phyloP scores from a whole-genome alignment of 495 filamentous ascomycete genomes.

The Aspergillus carlsbadensis region DNA sequence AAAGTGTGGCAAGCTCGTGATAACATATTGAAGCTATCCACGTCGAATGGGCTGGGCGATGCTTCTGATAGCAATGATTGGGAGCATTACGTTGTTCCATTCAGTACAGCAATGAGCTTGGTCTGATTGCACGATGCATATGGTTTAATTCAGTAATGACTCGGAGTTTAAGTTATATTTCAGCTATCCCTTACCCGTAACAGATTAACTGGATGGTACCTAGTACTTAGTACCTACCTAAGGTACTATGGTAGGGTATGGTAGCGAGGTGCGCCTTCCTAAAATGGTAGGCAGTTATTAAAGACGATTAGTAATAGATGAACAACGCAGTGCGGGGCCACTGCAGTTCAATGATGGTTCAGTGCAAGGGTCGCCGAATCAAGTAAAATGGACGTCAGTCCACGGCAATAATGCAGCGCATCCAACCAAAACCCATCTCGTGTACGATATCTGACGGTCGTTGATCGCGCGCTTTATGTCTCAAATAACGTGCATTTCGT shows the following conservation, averaged over 20 bases:
- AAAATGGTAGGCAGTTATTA: too few relatives aligned
- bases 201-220: too few relatives aligned
- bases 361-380: not conserved
- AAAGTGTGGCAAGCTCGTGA: conserved; percentile 47
- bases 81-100: conserved; percentile 43
- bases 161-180: too few relatives aligned
- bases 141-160: too few relatives aligned
- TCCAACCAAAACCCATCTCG: not conserved
- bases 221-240: too few relatives aligned
- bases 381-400: conserved; percentile 10
- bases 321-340: not conserved
- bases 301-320: too few relatives aligned
- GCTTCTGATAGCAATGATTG: conserved; percentile 34
- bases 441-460: not conserved
- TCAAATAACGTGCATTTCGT: not conserved
- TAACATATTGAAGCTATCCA: conserved; percentile 27
- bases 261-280: too few relatives aligned
- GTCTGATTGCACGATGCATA: conserved; percentile 25
- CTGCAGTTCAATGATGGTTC: too few relatives aligned
- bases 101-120: conserved; percentile 43
- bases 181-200: too few relatives aligned
- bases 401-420: not conserved
- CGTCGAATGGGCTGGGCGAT: conserved; percentile 9
- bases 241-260: too few relatives aligned
- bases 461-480: conserved; percentile 1